Percentiles rank a stretch among this genome's conserved stretches.
Conservation (phyloP, 306 rosid species). For the Corylus americana region DNA sequence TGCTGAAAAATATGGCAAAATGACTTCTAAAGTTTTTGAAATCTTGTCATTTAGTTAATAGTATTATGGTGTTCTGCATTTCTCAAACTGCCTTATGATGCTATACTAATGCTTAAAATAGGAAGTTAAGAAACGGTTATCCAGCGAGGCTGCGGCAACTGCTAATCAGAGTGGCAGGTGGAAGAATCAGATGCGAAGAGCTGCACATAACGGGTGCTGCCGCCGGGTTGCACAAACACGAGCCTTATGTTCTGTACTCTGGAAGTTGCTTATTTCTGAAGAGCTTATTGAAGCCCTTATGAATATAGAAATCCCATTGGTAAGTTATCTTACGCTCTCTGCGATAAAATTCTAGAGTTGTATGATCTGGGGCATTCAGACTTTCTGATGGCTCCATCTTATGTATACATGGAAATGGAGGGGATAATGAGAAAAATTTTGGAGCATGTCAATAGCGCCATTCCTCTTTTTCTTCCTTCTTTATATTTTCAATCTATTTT, state of each 20-base stretch:
- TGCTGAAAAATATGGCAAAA: not conserved
- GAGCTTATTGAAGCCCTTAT: conserved; percentile 73
- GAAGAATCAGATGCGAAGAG: conserved; percentile 97
- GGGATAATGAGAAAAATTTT: not conserved
- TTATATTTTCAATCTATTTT: not conserved
- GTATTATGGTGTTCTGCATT: conserved; percentile 21
- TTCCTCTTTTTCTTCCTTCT: not conserved
- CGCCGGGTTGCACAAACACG: conserved; percentile 91
- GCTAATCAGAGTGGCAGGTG: conserved; percentile 86
- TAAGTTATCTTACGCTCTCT: conserved; percentile 33
- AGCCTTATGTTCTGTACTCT: conserved; percentile 80
- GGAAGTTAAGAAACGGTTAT: conserved; percentile 91
- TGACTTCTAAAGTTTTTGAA: not conserved
- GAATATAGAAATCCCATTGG: conserved; percentile 76
- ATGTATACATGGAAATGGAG: not conserved
- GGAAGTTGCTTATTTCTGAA: conserved; percentile 89
- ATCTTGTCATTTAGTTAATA: conserved; percentile 14
- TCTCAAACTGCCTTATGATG: conserved; percentile 18
- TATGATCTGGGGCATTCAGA: conserved; percentile 7
- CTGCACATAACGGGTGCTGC: conserved; percentile 95
- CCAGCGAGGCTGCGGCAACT: conserved; percentile 74
- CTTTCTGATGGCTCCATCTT: not conserved
- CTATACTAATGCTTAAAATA: conserved; percentile 33
- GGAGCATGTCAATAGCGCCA: not conserved
- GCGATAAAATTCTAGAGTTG: not conserved